Base-by-base conservation (phyloP, 768 basidiomycete species). In the Boletus rubescentipes region DNA sequence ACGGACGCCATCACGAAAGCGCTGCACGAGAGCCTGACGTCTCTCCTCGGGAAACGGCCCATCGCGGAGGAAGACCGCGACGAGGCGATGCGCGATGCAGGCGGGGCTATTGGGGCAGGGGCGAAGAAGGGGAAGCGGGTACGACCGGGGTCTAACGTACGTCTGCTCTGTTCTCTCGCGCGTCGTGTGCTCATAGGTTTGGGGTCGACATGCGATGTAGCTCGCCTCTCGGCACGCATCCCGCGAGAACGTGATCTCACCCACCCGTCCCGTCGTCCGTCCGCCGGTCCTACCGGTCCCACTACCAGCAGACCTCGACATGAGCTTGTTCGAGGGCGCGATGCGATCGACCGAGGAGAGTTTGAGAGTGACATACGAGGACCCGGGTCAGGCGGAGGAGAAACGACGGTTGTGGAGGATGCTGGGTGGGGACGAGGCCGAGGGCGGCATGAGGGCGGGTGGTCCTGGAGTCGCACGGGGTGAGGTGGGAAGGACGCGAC, bases 41-140 rank as follows among this genome's bases (percentile, higher is more conserved):
- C 81, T 20, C 67, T 90, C 51, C 72, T 91, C 15, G 89, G 88
- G 9, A 91, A 92, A 66, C 77, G 88, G 9, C 75, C 76, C 10
- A 70, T 77, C 0, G 71, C 73, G 4, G 77, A 77, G 11, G 75
- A 76, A 4, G 77, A 77, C n/a, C 23, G 39, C 9, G 39, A 42
- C 34, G 58, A 55, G 11, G 43, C 23, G 26, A 53, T 41, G 44
- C 69, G 66, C 16, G 54, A 54, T 1, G 37, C 47, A 4, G 61
- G 56, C 12, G 57, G 23, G 2, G 46, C 18, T 10, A 42, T 23
- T 0, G 43, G 46, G 9, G 60, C 56, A 5, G 59, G 55, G 2
- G 57, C 51, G 36, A 67, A 61, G 43, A 66, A 63, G 46, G 72
- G 72, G 2, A 76, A 75, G 48, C 67, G 77, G 32, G 62, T 72